Conservation (phyloP, 495 filamentous ascomycete species). For the Neurospora sp. region DNA sequence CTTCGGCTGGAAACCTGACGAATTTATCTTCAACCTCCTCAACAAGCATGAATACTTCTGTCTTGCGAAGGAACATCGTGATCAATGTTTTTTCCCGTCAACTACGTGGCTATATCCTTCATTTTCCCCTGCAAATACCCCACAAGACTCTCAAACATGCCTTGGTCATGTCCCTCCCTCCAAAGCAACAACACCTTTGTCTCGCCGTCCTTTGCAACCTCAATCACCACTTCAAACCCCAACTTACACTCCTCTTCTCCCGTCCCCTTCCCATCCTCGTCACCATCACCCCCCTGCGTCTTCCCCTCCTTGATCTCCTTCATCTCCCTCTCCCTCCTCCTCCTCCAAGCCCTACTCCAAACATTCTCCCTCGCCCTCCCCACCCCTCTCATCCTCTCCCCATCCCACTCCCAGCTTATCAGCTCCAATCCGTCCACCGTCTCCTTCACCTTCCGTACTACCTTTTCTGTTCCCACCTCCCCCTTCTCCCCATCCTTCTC, state of each 20-base stretch:
- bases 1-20: no score
- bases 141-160: slow-evolving; percentile 81
- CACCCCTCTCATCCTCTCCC: slow-evolving; percentile 17
- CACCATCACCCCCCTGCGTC: no score
- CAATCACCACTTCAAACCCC: slow-evolving; percentile 18
- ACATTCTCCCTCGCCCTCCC: slow-evolving; percentile 34
- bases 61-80: no score
- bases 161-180: slow-evolving; percentile 63
- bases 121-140: slow-evolving; percentile 50
- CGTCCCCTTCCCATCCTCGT: background rate
- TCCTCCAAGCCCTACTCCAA: slow-evolving; percentile 41
- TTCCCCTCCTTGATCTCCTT: background rate
- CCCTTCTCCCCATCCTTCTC: no score
- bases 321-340: slow-evolving; percentile 20
- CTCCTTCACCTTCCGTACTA: slow-evolving; percentile 11
- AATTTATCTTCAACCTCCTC: no score
- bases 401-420: slow-evolving; percentile 38
- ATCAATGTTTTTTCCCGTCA: no score
- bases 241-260: slow-evolving; percentile 8
- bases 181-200: slow-evolving; percentile 50
- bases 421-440: slow-evolving; percentile 46
- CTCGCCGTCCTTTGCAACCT: slow-evolving; percentile 4
- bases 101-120: background rate
- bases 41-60: no score
- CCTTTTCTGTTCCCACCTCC: background rate